Conservation (phyloP, 495 filamentous ascomycete genomes). For the Penicillium coprophilum region DNA sequence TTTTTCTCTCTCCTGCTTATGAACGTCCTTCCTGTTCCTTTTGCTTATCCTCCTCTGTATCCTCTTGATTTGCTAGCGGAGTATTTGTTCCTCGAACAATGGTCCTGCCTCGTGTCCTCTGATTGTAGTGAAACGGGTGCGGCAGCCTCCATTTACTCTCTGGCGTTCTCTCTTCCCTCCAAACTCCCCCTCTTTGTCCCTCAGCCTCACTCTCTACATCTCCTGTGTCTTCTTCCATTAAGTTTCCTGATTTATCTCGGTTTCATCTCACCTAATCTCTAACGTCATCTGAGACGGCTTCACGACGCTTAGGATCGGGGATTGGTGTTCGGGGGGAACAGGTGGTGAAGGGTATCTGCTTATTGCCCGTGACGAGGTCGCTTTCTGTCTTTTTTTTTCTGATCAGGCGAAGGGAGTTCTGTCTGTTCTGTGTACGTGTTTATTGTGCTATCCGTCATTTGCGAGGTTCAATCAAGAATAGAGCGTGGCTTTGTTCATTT, state of each 20-base stretch:
- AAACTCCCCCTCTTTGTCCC: slow-evolving; percentile 13
- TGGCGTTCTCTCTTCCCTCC: slow-evolving; percentile 5
- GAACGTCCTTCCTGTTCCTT: slow-evolving; percentile 16
- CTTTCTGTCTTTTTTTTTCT: slow-evolving; percentile 22
- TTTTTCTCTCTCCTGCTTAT: slow-evolving; percentile 18
- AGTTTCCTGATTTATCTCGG: slow-evolving; percentile 28
- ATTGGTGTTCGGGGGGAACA: slow-evolving; percentile 38
- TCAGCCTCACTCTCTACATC: slow-evolving; percentile 9
- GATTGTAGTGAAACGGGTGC: slow-evolving; percentile 29
- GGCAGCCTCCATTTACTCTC: slow-evolving; percentile 18
- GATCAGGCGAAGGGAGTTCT: slow-evolving; percentile 30
- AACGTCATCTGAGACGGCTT: slow-evolving; percentile 32
- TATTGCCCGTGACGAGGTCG: slow-evolving; percentile 25
- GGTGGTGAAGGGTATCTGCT: slow-evolving; percentile 26
- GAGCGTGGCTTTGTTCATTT: slow-evolving; percentile 25
- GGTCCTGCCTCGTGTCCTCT: slow-evolving; percentile 13
- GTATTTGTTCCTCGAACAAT: slow-evolving; percentile 13
- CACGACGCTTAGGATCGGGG: slow-evolving; percentile 31
- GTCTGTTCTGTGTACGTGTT: slow-evolving; percentile 27
- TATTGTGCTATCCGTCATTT: slow-evolving; percentile 19
- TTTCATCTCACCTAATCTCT: slow-evolving; percentile 37
- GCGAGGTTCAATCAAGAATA: slow-evolving; percentile 25
- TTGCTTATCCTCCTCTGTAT: slow-evolving; percentile 13
- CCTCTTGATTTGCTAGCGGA: slow-evolving; percentile 21
- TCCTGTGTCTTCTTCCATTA: slow-evolving; percentile 17